A percentile compares a stretch with the other conserved stretches of the same genome.
Evolutionary conservation across 139 green algal genomes (phyloP).

Genomic region (Zygnema circumcarinatum): DNA sequence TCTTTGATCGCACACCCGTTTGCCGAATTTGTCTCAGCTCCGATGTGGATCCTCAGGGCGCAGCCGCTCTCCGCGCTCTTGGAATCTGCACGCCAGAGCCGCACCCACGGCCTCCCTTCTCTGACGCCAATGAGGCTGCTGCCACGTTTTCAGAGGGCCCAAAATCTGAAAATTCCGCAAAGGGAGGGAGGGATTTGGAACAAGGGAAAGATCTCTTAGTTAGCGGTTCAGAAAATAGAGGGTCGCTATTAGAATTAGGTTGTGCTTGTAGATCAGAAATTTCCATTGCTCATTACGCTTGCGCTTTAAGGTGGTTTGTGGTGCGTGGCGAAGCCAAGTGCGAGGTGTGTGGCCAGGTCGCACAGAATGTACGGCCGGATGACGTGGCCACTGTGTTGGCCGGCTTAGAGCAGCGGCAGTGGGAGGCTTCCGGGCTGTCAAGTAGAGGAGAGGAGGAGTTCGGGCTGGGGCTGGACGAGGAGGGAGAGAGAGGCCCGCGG

Average conservation of each 20-base stretch:
- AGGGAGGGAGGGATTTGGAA: not conserved
- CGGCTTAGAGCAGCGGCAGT: not conserved
- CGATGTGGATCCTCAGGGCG: not conserved
- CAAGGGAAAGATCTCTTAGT: not conserved
- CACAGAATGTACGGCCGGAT: not conserved
- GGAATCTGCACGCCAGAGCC: not conserved
- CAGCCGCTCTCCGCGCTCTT: not conserved
- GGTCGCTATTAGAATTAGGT: conserved; percentile 29
- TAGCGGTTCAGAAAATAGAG: not conserved
- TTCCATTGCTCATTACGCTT: conserved; percentile 37
- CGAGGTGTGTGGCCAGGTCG: conserved; percentile 42
- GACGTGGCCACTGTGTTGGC: conserved; percentile 20
- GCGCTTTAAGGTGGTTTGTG: conserved; percentile 44
- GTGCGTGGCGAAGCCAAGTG: not conserved
- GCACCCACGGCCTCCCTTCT: not conserved
- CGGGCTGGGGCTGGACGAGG: not conserved
- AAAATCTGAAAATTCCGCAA: no score
- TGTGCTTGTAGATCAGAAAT: conserved; percentile 35
- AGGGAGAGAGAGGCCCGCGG: no score
- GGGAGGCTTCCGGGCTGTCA: not conserved
- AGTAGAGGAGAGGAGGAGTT: not conserved
- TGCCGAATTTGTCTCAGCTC: not conserved
- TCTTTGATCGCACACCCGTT: not conserved
- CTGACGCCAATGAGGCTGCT: not conserved
- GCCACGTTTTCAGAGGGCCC: not conserved